Base-by-base conservation (phyloP, 1,284 basidiomycete genomes). In the Ceraceosorus bombacis region DNA sequence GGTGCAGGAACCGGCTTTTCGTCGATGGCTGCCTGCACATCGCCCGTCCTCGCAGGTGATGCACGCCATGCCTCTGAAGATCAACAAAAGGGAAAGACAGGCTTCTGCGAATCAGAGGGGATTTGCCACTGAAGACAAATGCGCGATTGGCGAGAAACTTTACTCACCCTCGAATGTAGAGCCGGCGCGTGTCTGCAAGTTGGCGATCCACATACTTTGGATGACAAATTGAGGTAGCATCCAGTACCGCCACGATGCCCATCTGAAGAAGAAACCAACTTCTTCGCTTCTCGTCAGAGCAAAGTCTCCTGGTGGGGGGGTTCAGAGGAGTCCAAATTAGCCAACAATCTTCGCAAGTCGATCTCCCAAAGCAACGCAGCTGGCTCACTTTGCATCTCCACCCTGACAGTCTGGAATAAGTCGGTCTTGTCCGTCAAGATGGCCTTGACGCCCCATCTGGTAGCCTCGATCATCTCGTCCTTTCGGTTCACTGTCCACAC, bases 401-500 rank as follows among this genome's bases (percentile, higher is more conserved):
- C 79, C 51, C 90, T 84, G 65, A 94, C 75, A 54, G 85, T 82
- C 41, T 92, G 80, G 85, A 89, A 91, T 4, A 82, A 83, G 70
- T 83, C 83, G 5, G 90, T 90, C 61, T 80, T 80, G 71, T 98
- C 94, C 5, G 91, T 94, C 65, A 98, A 83, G 67, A 98, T 88
- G 8, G 86, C 90, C 72, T 88, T 85, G 17, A 90, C 88, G 62
- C 85, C 89, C 94, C 92, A 96, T 67, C 90, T 82, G 15, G 88
- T 87, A 62, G 90, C 90, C 83, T 96, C 89, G 81, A 94, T 88
- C 93, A 98, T 96, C 77, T 94, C 87, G 62, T 85, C 85, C 8
- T 86, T 85, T 53, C 87, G 83, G 77, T 97, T 98, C 39, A 97
- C 93, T 0, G 94, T 98, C 95, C 95, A 98, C 9, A 93, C 90